phyloP scores from a whole-genome alignment of 306 rosid species.

The Glycine soja region DNA sequence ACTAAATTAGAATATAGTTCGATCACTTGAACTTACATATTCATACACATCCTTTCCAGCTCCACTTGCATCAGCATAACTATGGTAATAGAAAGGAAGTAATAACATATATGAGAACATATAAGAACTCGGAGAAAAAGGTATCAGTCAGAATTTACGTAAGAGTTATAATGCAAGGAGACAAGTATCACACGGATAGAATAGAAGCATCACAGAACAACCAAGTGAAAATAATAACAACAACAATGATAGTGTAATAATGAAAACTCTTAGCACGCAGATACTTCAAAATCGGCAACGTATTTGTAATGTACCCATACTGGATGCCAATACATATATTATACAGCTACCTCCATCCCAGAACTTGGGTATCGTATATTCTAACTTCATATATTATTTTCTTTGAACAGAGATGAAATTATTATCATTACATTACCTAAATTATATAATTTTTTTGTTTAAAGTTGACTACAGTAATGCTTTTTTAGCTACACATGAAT shows the following conservation, averaged over 20 bases:
- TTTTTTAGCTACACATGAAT: too few species aligned
- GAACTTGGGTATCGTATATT: too few species aligned
- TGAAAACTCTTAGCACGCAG: not conserved
- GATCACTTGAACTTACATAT: conserved; percentile 65
- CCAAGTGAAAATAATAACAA: conserved; percentile 2
- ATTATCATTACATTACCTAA: too few species aligned
- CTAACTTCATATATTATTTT: too few species aligned
- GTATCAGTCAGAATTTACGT: conserved; percentile 7
- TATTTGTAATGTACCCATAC: not conserved
- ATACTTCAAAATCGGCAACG: not conserved
- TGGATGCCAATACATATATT: not conserved
- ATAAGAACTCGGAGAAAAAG: conserved; percentile 23
- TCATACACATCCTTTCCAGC: conserved; percentile 93
- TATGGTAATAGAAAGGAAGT: conserved; percentile 48
- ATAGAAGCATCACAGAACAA: conserved; percentile 6
- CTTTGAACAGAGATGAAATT: too few species aligned
- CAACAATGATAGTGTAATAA: not conserved
- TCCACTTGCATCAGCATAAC: conserved; percentile 96
- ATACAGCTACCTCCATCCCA: too few species aligned
- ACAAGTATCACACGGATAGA: conserved; percentile 13
- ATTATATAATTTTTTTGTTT: too few species aligned
- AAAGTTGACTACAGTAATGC: too few species aligned
- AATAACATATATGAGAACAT: conserved; percentile 39
- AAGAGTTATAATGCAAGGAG: conserved; percentile 40
- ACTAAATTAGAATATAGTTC: conserved; percentile 25